Evolutionary conservation across 192 early-diverging fungal genomes (phyloP), one percentile per base, ranked within the genome.

Genomic region (Mortierella alpina): DNA sequence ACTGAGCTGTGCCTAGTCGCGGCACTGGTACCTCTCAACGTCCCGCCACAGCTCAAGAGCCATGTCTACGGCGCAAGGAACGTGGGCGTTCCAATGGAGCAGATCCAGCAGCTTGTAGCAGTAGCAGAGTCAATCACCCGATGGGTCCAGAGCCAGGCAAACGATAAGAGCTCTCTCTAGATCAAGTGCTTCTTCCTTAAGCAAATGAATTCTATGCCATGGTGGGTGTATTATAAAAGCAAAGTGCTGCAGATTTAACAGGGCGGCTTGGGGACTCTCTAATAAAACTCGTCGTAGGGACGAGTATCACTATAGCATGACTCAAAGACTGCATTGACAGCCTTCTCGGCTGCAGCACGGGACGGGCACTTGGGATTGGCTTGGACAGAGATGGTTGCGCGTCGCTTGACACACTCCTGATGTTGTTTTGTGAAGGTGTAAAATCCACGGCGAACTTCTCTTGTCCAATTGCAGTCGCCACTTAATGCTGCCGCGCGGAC

Each of bases 241-340:
- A 31, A 31, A 2, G 31, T 31, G 31, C 18, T 48, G 7, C 40
- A 11, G 42, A 17, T 62, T 4, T 18, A 49, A 31, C 11, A 48
- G 63, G 18, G 31, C 31, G 31, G 31, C 31, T 31, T 31, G 15
- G 23, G 12, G 13, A 53, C 44, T 22, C 13, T 68, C 75, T 86
- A 91, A 72, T 95, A 93, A 69, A 98, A 96, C 84, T 98, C 97
- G 81, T 97, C 96, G 83, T 96, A 98, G 1, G 97, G 97, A 53
- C 92, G 88, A n/a, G 96, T 98, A 76, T 98, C 97, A 12, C 87
- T 91, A 76, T 96, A 97, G 76, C 97, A 98, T 60, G 90, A 92
- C 41, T 94, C 86, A 85, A 95, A 98, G 5, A 97, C 97, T 57
- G 91, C 90, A 53, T 90, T 87, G 23, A 98, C 94, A 0, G 94